Evolutionary conservation across 352 stramenopile species (phyloP), one percentile per base, ranked within the genome.

Genomic region (Phytophthora hybrid): DNA sequence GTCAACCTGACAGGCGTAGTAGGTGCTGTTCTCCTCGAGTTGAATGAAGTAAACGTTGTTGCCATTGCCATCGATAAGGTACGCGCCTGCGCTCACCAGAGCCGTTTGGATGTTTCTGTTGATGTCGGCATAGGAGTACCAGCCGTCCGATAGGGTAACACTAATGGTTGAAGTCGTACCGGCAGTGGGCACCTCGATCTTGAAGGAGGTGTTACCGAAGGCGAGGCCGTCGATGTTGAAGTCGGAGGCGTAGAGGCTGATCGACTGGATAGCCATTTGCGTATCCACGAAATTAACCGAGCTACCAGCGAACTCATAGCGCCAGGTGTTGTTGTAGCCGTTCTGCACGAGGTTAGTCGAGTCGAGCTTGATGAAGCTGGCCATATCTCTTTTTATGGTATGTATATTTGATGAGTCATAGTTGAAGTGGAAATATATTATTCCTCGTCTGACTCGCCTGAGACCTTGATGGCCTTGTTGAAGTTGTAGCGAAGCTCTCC

Each of bases 291-390:
- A 64, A 31, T 64, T 31, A 46, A 31, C 58, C 21, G 58, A 26
- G 5, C 11, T 31, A 56, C 58, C 58, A n/a, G 44, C 21, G 11
- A 64, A 64, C 1, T 10, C 21, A 31, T 65, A 71, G n/a, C 39
- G 37, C 64, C 64, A 71, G 13, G 44, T 34, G 14, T 21, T 54
- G 16, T 71, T 71, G 23, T 51, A 31, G 9, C 46, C 55, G 46
- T 71, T 51, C 53, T 64, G 55, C 13, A 71, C 64, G 4, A 71
- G 32, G 9, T 71, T 65, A 1, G 55, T 71, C 5, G 26, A 55
- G 32, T 71, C 64, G 1, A 71, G 54, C 54, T 71, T 71, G 2
- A 71, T 7, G 18, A 71, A 71, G 44, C 31, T 49, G 2, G 55
- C 56, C 64, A 71, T 71, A 41, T n/a, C n/a, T 41, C 34, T 13